Evolutionary conservation across 2,329 filamentous ascomycete species (phyloP).

Genomic region (Aureobasidium sp.): DNA sequence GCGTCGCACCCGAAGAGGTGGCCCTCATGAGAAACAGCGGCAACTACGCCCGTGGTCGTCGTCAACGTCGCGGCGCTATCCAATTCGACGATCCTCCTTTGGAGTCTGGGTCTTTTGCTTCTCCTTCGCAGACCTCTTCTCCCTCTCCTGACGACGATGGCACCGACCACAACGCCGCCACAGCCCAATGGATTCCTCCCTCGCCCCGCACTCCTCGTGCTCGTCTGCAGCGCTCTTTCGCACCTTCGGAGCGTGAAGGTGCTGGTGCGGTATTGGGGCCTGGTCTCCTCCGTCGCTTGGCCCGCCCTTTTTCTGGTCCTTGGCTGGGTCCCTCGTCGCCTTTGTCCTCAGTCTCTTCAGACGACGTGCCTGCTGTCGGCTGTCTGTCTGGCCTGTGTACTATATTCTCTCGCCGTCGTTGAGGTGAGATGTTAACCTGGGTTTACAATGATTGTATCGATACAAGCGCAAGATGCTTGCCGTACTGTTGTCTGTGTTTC

Average conservation of each 20-base stretch:
- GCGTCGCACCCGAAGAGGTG: background rate
- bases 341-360: background rate
- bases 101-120: background rate
- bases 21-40: background rate
- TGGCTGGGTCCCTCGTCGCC: background rate
- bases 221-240: background rate
- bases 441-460: too few relatives aligned
- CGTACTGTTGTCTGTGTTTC: too few relatives aligned
- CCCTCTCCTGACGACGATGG: background rate
- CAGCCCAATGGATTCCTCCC: too few relatives aligned
- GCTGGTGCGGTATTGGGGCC: background rate
- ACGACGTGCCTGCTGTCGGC: background rate
- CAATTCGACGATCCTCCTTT: background rate
- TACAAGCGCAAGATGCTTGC: too few relatives aligned
- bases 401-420: background rate
- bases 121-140: background rate
- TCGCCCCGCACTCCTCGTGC: background rate
- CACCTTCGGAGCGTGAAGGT: background rate
- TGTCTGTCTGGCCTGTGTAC: background rate
- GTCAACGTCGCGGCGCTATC: background rate
- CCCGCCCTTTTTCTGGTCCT: background rate
- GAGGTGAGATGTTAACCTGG: too few relatives aligned
- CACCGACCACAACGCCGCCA: too few relatives aligned
- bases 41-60: background rate
- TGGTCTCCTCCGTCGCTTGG: background rate